These are phyloP conservation scores for Cucurbitaria berberidis DNA, from an alignment of 2,329 filamentous ascomycete genomes.

Conservation along the genomic window DNA sequence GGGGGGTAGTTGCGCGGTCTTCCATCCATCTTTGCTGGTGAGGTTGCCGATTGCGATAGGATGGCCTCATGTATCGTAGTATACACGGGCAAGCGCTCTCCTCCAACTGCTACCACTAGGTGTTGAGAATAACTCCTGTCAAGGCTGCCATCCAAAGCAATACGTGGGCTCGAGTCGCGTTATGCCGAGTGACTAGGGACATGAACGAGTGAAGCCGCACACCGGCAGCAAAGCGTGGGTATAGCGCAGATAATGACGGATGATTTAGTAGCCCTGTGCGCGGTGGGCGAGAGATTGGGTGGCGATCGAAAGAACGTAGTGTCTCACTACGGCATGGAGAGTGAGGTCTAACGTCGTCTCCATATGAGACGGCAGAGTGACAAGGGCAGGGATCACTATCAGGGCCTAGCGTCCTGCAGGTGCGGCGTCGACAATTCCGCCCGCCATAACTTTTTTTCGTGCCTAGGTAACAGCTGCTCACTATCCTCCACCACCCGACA, in stretches of 20 bases:
- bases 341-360: conserved; percentile 24
- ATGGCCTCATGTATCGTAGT: neutral
- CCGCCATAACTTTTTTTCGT: conserved; percentile 30
- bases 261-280: conserved; percentile 1
- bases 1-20: conserved; percentile 41
- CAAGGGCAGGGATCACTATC: conserved; percentile 14
- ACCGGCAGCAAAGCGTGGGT: conserved; percentile 1
- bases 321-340: conserved; percentile 21
- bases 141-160: conserved; percentile 29
- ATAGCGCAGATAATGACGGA: neutral
- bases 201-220: conserved; percentile 7
- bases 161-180: conserved; percentile 19
- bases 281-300: conserved; percentile 6
- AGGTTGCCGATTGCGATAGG: neutral
- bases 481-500: conserved; percentile 3
- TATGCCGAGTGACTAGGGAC: conserved; percentile 13
- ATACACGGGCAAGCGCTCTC: neutral
- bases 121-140: conserved; percentile 19
- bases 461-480: conserved; percentile 9
- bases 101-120: conserved; percentile 16
- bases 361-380: conserved; percentile 27
- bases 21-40: conserved; percentile 39
- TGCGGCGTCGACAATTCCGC: conserved; percentile 21
- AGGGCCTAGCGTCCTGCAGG: conserved; percentile 24
- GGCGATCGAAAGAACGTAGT: conserved; percentile 11